Percentiles rank a stretch among this genome's conserved stretches.
Evolutionary conservation across 1,284 basidiomycete species (phyloP).

Genomic region (Cryptococcus floricola): DNA sequence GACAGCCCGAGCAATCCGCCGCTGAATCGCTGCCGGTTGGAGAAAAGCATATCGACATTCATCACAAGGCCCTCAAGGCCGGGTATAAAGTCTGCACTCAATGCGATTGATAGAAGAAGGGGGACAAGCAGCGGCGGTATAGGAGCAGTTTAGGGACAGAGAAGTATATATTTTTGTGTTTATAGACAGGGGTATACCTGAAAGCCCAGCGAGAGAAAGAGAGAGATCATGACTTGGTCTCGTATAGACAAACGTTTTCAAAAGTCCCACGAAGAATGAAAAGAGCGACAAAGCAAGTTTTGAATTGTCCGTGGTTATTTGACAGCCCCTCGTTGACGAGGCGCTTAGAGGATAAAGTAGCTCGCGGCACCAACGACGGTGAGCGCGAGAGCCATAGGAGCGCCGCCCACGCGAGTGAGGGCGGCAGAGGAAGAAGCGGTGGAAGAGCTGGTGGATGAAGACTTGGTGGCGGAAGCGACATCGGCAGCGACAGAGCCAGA

Average conservation of each 20-base stretch:
- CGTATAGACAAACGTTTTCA: background rate
- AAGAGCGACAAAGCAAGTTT: background rate
- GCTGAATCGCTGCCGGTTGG: too few relatives aligned
- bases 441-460: conserved; percentile 8
- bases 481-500: background rate
- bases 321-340: background rate
- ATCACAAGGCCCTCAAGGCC: background rate
- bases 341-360: conserved; percentile 24
- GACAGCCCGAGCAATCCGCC: too few relatives aligned
- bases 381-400: conserved; percentile 21
- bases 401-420: background rate
- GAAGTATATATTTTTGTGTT: background rate
- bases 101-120: background rate
- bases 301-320: background rate
- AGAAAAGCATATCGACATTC: background rate
- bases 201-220: background rate
- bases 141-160: background rate
- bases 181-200: background rate
- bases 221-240: background rate
- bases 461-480: conserved; percentile 6
- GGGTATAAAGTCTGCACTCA: background rate
- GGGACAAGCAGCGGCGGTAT: background rate
- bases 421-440: conserved; percentile 13
- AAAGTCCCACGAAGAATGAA: background rate
- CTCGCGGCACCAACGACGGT: conserved; percentile 22